Evolutionary conservation across 129 eudicot species (phyloP).

Genomic region (Silybum marianum): DNA sequence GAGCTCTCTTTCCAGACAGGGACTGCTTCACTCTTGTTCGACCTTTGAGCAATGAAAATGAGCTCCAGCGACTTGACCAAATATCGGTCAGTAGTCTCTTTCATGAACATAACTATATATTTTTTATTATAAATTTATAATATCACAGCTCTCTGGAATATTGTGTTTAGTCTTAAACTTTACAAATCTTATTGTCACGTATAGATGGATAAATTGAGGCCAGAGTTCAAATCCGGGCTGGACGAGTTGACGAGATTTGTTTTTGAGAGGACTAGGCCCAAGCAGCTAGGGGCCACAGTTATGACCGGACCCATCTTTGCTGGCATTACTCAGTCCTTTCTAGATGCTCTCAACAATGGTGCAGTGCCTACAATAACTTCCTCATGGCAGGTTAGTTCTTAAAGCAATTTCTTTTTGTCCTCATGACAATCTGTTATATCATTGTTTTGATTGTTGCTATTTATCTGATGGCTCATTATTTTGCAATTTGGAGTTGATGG

Average conservation of each 20-base stretch:
- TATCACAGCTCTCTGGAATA: not conserved
- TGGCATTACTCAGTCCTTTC: slow-evolving; percentile 91
- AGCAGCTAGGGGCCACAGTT: slow-evolving; percentile 89
- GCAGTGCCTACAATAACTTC: slow-evolving; percentile 98
- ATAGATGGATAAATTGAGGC: slow-evolving; percentile 86
- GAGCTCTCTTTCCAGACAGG: slow-evolving; percentile 97
- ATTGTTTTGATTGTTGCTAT: slow-evolving; percentile 11
- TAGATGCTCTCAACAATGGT: slow-evolving; percentile 97
- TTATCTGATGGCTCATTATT: slow-evolving; percentile 1
- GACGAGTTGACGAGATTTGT: slow-evolving; percentile 91
- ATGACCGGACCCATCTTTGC: slow-evolving; percentile 99
- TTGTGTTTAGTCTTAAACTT: slow-evolving; percentile 3
- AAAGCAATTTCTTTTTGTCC: slow-evolving; percentile 4
- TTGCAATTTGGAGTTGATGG: slow-evolving; percentile 13
- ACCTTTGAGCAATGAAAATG: slow-evolving; percentile 86
- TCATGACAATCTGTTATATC: not conserved
- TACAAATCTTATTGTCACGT: not conserved
- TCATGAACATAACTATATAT: not conserved
- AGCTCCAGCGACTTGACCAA: slow-evolving; percentile 91
- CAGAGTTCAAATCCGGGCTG: slow-evolving; percentile 87
- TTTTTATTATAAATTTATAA: not conserved
- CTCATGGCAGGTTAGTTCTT: slow-evolving; percentile 90
- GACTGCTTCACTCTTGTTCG: slow-evolving; percentile 98
- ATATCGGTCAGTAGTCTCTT: slow-evolving; percentile 61
- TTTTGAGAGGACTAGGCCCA: slow-evolving; percentile 97